Percentiles rank a stretch among this genome's conserved stretches.
Evolutionary conservation across 306 rosid genomes (phyloP).

Genomic region (barrel medic (Medicago truncatula)): DNA sequence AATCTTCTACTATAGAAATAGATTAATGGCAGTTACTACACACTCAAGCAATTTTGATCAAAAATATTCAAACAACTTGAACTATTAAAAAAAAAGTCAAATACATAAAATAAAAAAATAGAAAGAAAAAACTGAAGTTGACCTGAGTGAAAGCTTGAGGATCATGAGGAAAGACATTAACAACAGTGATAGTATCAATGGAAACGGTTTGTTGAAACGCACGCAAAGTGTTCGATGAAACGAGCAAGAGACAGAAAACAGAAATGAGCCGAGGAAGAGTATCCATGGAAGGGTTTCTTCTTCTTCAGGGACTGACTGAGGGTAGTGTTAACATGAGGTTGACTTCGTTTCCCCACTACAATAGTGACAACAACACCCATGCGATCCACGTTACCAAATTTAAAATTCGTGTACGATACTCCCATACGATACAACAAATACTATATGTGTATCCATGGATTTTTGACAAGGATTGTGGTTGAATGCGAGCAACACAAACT

Average conservation of each 20-base stretch:
- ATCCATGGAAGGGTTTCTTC: too few relatives aligned
- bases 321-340: too few relatives aligned
- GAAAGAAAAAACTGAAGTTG: background rate
- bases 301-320: too few relatives aligned
- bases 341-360: too few relatives aligned
- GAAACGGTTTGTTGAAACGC: constrained; percentile 23
- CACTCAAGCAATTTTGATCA: background rate
- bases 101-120: background rate
- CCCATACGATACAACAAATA: too few relatives aligned
- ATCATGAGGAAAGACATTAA: constrained; percentile 87
- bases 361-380: too few relatives aligned
- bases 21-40: background rate
- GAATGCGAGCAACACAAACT: too few relatives aligned
- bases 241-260: constrained; percentile 48
- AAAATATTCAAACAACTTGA: background rate
- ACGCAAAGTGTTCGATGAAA: constrained; percentile 55
- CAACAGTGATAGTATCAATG: constrained; percentile 61
- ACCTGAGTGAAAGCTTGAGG: constrained; percentile 95
- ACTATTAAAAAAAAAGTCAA: constrained; percentile 5
- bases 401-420: too few relatives aligned
- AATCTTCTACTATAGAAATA: too few relatives aligned
- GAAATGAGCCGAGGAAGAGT: background rate
- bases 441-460: too few relatives aligned
- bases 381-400: too few relatives aligned
- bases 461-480: too few relatives aligned